These are phyloP conservation scores for Arabidopsis lyrata DNA, from an alignment of 441 rosid species.

Conservation along the genomic window DNA sequence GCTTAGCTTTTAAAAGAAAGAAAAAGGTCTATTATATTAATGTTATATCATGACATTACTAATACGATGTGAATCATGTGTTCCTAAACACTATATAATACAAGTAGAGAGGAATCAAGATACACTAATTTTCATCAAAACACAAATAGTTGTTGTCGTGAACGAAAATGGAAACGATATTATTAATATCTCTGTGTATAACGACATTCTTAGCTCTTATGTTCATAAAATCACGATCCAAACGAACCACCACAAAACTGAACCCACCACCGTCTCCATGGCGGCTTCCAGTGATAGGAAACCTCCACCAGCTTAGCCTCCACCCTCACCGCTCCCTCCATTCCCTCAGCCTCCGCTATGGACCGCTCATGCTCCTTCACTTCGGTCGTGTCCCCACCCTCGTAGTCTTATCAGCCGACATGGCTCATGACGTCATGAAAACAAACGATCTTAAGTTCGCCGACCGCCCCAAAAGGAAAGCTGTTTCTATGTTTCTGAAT, in stretches of 20 bases:
- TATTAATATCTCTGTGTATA: background rate
- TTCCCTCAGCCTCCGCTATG: background rate
- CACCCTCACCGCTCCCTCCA: background rate
- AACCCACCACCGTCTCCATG: background rate
- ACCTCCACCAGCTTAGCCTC: background rate
- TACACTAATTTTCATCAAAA: no score
- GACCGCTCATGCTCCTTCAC: background rate
- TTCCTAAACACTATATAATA: no score
- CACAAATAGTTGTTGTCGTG: no score
- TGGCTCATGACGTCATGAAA: constrained; percentile 18
- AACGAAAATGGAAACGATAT: background rate
- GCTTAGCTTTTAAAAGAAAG: no score
- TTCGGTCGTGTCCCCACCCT: background rate
- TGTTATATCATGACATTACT: no score
- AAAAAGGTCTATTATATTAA: no score
- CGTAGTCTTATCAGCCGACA: background rate
- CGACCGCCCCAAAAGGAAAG: background rate
- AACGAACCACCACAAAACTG: background rate
- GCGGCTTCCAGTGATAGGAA: background rate
- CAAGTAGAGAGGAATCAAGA: no score
- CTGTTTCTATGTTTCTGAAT: background rate
- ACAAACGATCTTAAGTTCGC: constrained; percentile 17
- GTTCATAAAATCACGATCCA: background rate
- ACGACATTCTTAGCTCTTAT: background rate
- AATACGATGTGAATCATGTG: no score